A percentile compares a stretch with the other conserved stretches of the same genome.
Conservation (phyloP, 176 grass and related monocot genomes). For the Oryza rufipogon region DNA sequence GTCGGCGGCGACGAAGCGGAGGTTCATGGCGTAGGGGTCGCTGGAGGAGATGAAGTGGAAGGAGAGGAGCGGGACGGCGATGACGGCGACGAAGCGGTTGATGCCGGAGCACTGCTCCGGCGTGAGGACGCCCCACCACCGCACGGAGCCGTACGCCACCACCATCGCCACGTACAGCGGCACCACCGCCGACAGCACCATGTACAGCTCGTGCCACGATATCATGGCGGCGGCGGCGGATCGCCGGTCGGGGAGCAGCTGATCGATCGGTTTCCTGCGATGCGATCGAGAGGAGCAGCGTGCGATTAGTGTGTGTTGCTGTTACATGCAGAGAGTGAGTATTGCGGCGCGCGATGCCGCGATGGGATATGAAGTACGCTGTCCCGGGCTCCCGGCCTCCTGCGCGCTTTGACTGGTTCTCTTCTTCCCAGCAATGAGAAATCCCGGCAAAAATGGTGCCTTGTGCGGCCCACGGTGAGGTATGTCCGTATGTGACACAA, state of each 20-base stretch:
- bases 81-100: slow-evolving; percentile 76
- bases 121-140: slow-evolving; percentile 69
- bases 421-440: too few species aligned
- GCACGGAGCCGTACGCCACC: slow-evolving; percentile 68
- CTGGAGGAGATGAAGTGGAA: slow-evolving; percentile 76
- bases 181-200: slow-evolving; percentile 69
- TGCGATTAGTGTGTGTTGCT: background rate
- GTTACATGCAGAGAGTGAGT: slow-evolving; percentile 1
- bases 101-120: slow-evolving; percentile 76
- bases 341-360: background rate
- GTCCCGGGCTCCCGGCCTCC: background rate
- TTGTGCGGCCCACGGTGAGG: too few species aligned
- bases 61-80: slow-evolving; percentile 82
- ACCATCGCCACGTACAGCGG: slow-evolving; percentile 84
- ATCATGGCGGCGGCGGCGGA: slow-evolving; percentile 53
- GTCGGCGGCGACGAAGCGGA: slow-evolving; percentile 74
- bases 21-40: slow-evolving; percentile 67
- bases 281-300: background rate
- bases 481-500: too few species aligned
- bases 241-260: background rate
- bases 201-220: slow-evolving; percentile 69
- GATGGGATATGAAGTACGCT: background rate
- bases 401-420: background rate
- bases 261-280: background rate
- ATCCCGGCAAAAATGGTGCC: too few species aligned